Conservation (phyloP, 805 yeast species). For the Sungouiella thailandica region DNA sequence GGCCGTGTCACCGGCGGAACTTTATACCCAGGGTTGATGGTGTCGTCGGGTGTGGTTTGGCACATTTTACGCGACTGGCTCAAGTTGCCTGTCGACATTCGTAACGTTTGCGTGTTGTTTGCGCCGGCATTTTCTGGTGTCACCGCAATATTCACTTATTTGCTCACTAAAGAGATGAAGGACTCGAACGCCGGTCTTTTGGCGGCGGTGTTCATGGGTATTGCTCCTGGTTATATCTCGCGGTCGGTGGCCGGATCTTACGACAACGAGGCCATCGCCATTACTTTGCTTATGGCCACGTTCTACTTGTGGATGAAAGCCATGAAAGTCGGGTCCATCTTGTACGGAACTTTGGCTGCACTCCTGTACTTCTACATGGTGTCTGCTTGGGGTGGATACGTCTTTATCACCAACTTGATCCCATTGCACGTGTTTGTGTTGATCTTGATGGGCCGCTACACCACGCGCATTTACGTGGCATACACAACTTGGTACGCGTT, state of each 20-base stretch:
- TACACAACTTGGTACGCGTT: constrained; percentile 96
- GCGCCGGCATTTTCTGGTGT: constrained; percentile 96
- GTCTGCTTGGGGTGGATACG: constrained; percentile 99
- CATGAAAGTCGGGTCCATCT: constrained; percentile 82
- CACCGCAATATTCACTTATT: constrained; percentile 85
- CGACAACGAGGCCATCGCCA: constrained; percentile 98
- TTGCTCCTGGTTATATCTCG: constrained; percentile 97
- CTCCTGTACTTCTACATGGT: constrained; percentile 96
- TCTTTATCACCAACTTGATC: constrained; percentile 94
- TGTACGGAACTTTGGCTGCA: constrained; percentile 81
- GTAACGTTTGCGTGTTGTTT: constrained; percentile 90
- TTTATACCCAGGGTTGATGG: constrained; percentile 96
- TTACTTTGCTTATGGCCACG: constrained; percentile 90
- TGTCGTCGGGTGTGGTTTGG: constrained; percentile 90
- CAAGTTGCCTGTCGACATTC: constrained; percentile 84
- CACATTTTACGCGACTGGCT: constrained; percentile 54
- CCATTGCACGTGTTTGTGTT: constrained; percentile 92
- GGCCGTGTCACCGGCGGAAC: constrained; percentile 99
- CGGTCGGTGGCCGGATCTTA: constrained; percentile 98
- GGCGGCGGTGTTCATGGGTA: constrained; percentile 92
- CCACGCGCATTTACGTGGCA: constrained; percentile 75
- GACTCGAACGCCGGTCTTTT: constrained; percentile 84
- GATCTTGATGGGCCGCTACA: constrained; percentile 90
- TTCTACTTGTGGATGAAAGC: constrained; percentile 96
- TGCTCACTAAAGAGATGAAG: constrained; percentile 85